Percentiles rank a stretch among this genome's conserved stretches.
phyloP scores from a whole-genome alignment of 306 rosid genomes.

The Quillaja saponaria region DNA sequence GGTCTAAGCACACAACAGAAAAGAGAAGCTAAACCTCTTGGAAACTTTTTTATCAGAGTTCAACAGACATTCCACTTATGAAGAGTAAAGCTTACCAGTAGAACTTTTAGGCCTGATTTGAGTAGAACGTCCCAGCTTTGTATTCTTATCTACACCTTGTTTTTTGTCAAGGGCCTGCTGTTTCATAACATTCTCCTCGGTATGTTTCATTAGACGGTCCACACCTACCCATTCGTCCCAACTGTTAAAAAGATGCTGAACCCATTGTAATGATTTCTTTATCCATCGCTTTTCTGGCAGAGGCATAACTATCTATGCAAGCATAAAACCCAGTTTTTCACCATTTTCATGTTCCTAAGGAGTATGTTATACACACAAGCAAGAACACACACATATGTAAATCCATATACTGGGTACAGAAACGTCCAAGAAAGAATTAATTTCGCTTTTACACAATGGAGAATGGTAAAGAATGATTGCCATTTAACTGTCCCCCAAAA shows the following conservation, averaged over 20 bases:
- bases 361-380: too few relatives aligned
- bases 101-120: slow-evolving; percentile 66
- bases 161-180: slow-evolving; percentile 70
- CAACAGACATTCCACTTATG: neutral
- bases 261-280: slow-evolving; percentile 59
- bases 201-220: slow-evolving; percentile 74
- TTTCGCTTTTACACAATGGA: too few relatives aligned
- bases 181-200: slow-evolving; percentile 68
- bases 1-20: slow-evolving; percentile 4
- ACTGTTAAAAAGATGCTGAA: slow-evolving; percentile 86
- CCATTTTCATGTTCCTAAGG: neutral
- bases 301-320: slow-evolving; percentile 2
- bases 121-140: slow-evolving; percentile 68
- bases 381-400: too few relatives aligned
- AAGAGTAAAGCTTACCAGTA: slow-evolving; percentile 44
- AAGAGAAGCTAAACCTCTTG: slow-evolving; percentile 3
- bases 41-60: neutral
- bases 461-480: too few relatives aligned
- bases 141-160: slow-evolving; percentile 66
- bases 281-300: slow-evolving; percentile 51
- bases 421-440: too few relatives aligned
- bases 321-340: slow-evolving; percentile 25
- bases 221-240: slow-evolving; percentile 97
- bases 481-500: too few relatives aligned
- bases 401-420: too few relatives aligned